A percentile compares a stretch with the other conserved stretches of the same genome.
These are phyloP conservation scores for Rhodotorula sp. DNA, from an alignment of 1,284 basidiomycete species.

Conservation along the genomic window DNA sequence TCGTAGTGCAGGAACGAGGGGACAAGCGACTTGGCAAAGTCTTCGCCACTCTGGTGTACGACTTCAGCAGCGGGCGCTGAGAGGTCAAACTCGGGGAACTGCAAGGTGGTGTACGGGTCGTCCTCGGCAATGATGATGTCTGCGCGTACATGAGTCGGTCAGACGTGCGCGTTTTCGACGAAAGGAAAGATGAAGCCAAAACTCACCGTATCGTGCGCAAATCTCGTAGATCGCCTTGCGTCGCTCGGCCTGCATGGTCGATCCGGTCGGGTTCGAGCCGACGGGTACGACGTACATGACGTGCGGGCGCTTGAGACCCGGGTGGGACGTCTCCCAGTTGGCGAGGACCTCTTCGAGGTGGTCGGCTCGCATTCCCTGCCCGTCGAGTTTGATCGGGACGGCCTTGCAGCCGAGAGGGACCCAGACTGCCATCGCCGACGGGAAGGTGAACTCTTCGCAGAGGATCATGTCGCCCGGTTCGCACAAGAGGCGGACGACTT, in stretches of 20 bases:
- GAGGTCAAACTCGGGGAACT: slow-evolving; percentile 57
- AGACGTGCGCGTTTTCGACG: not conserved
- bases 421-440: slow-evolving; percentile 43
- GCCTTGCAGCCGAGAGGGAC: slow-evolving; percentile 11
- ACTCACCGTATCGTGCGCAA: slow-evolving; percentile 61
- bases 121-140: slow-evolving; percentile 51
- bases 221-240: slow-evolving; percentile 76
- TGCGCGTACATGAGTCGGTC: not conserved
- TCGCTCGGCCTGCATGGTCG: slow-evolving; percentile 57
- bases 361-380: slow-evolving; percentile 64
- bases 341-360: slow-evolving; percentile 61
- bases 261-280: slow-evolving; percentile 76
- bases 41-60: slow-evolving; percentile 5
- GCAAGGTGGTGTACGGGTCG: slow-evolving; percentile 58
- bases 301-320: slow-evolving; percentile 59
- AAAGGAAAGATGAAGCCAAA: not conserved
- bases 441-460: slow-evolving; percentile 58
- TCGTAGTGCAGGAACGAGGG: slow-evolving; percentile 73
- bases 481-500: slow-evolving; percentile 59
- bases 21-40: slow-evolving; percentile 58
- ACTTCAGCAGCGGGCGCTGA: slow-evolving; percentile 46
- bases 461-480: slow-evolving; percentile 70
- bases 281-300: slow-evolving; percentile 69
- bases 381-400: slow-evolving; percentile 67
- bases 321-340: slow-evolving; percentile 63